Evolutionary conservation across 2,329 filamentous ascomycete genomes (phyloP).

Genomic region (Fusarium domesticum): DNA sequence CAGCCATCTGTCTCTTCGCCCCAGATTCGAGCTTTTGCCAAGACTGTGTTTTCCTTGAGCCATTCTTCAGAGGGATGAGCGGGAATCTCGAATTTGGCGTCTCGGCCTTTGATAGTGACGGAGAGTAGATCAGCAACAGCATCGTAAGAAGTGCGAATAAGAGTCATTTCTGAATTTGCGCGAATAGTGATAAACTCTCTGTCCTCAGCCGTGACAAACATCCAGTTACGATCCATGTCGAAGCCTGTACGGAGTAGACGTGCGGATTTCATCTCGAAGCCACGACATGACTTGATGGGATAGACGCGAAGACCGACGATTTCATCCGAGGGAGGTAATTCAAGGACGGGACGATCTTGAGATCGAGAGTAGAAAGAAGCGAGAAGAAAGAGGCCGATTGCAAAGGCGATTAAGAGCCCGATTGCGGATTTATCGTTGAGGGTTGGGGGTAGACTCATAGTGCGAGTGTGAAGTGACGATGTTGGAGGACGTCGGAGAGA

Average conservation of each 20-base stretch:
- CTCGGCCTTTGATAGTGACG: constrained; percentile 41
- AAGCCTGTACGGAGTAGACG: constrained; percentile 54
- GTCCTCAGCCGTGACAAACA: constrained; percentile 56
- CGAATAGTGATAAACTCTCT: constrained; percentile 62
- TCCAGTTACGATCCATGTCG: constrained; percentile 63
- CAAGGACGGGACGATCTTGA: not conserved
- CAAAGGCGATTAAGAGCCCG: not conserved
- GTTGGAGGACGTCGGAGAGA: too few species aligned
- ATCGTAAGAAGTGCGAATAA: constrained; percentile 44
- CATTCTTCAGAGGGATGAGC: constrained; percentile 52
- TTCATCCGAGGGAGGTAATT: constrained; percentile 19
- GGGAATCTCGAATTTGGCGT: constrained; percentile 47
- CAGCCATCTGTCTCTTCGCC: constrained; percentile 55
- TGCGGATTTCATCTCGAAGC: constrained; percentile 51
- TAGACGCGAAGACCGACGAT: constrained; percentile 50
- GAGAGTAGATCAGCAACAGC: constrained; percentile 40
- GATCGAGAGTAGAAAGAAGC: not conserved
- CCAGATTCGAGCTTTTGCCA: constrained; percentile 56
- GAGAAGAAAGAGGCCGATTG: not conserved
- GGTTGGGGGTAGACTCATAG: too few species aligned
- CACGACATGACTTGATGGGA: constrained; percentile 65
- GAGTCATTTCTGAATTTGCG: constrained; percentile 58
- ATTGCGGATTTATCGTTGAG: too few species aligned
- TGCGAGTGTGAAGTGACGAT: too few species aligned
- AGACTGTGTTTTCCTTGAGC: constrained; percentile 51